These are phyloP conservation scores for Zalaria sp. DNA, from an alignment of 2,329 filamentous ascomycete genomes.

Conservation along the genomic window DNA sequence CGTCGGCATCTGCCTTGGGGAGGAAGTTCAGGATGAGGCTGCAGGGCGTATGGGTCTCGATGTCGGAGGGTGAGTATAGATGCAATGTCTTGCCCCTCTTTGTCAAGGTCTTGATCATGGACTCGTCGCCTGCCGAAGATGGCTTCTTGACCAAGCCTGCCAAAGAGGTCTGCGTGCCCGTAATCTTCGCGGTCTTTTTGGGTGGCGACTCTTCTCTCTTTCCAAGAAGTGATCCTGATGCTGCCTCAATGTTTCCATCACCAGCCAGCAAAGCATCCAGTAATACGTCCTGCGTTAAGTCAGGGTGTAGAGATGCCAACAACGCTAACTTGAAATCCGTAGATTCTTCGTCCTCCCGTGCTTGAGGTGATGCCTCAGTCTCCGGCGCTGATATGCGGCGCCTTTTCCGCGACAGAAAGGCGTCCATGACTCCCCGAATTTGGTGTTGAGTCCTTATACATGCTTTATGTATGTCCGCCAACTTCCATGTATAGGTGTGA, in stretches of 20 bases:
- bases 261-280: constrained; percentile 68
- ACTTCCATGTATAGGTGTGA: too few relatives aligned
- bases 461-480: too few relatives aligned
- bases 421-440: constrained; percentile 10
- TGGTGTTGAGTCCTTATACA: too few relatives aligned
- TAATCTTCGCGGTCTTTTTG: constrained; percentile 8
- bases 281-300: constrained; percentile 48
- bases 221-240: constrained; percentile 40
- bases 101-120: constrained; percentile 33
- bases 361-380: not conserved
- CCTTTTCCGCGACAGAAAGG: constrained; percentile 13
- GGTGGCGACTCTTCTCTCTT: constrained; percentile 1
- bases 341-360: constrained; percentile 47
- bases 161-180: constrained; percentile 31
- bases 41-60: constrained; percentile 75
- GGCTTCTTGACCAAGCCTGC: constrained; percentile 4
- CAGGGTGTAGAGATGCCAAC: constrained; percentile 61
- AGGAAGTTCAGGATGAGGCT: constrained; percentile 89
- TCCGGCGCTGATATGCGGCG: constrained; percentile 7
- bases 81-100: constrained; percentile 73
- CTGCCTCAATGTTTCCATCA: constrained; percentile 59
- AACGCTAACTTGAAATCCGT: constrained; percentile 85
- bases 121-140: not conserved
- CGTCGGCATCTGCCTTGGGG: constrained; percentile 54
- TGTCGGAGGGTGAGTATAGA: constrained; percentile 66